Evolutionary conservation across 768 basidiomycete species (phyloP).

Genomic region (Russula vinacea): DNA sequence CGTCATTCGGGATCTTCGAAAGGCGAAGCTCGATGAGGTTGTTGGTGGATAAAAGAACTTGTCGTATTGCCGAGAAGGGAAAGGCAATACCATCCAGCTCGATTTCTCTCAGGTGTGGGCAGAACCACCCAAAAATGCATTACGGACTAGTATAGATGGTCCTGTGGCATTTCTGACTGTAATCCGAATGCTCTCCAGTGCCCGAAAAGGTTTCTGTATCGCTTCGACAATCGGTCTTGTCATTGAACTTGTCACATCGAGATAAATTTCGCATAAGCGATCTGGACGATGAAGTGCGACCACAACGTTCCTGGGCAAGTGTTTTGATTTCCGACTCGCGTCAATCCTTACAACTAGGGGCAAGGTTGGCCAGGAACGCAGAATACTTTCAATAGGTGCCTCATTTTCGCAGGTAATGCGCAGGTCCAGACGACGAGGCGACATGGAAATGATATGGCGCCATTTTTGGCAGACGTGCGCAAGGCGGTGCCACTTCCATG

Average conservation of each 20-base stretch:
- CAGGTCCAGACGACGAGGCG: background rate
- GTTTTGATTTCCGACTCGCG: background rate
- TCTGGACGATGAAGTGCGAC: background rate
- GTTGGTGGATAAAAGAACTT: conserved; percentile 7
- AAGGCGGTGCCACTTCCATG: conserved; percentile 10
- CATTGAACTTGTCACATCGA: background rate
- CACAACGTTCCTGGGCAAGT: background rate
- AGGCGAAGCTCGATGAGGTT: conserved; percentile 1
- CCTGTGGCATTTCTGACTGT: conserved; percentile 37
- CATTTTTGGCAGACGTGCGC: conserved; percentile 11
- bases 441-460: background rate
- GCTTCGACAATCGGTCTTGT: conserved; percentile 32
- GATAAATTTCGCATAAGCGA: background rate
- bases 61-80: conserved; percentile 5
- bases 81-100: background rate
- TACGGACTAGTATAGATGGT: conserved; percentile 32
- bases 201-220: conserved; percentile 31
- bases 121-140: conserved; percentile 2
- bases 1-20: background rate
- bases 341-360: background rate
- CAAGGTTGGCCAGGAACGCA: conserved; percentile 2
- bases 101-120: background rate
- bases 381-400: background rate
- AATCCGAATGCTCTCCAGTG: conserved; percentile 15
- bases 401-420: background rate